Evolutionary conservation across 306 rosid genomes (phyloP).

Genomic region (Purshia tridentata): DNA sequence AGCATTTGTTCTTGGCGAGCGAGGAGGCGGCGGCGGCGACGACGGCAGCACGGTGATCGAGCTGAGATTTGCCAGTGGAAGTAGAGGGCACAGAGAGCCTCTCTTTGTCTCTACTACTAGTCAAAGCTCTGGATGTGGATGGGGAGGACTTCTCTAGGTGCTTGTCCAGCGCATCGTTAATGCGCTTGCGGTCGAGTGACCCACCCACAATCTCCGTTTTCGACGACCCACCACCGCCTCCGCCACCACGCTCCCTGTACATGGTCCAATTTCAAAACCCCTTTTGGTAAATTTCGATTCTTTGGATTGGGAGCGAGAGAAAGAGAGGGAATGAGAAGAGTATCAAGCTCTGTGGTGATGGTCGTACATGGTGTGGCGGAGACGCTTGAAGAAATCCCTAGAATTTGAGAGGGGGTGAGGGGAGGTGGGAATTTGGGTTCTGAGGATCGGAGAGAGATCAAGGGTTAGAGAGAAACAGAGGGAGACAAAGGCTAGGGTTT

Average conservation of each 20-base stretch:
- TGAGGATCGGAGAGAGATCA: background rate
- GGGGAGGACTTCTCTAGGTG: conserved; percentile 63
- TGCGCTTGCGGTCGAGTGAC: conserved; percentile 59
- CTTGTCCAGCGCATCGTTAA: conserved; percentile 67
- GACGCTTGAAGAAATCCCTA: background rate
- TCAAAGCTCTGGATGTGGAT: conserved; percentile 48
- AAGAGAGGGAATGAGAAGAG: background rate
- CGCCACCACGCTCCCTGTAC: conserved; percentile 58
- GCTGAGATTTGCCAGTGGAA: conserved; percentile 59
- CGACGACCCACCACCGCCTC: conserved; percentile 44
- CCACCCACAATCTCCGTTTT: conserved; percentile 55
- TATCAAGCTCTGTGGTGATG: background rate
- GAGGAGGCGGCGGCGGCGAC: conserved; percentile 28
- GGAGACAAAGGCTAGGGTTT: conserved; percentile 4
- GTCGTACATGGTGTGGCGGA: conserved; percentile 1
- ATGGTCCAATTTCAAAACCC: conserved; percentile 23
- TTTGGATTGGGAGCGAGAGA: conserved; percentile 10
- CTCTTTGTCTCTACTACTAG: conserved; percentile 48
- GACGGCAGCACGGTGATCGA: conserved; percentile 48
- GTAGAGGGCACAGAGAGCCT: conserved; percentile 50
- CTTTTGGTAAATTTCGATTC: background rate
- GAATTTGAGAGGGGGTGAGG: background rate
- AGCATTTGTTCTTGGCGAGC: conserved; percentile 53
- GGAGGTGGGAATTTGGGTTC: background rate
- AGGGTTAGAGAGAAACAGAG: conserved; percentile 1